Base-by-base conservation (phyloP, 1,284 basidiomycete species). In the Baeospora myosura region DNA sequence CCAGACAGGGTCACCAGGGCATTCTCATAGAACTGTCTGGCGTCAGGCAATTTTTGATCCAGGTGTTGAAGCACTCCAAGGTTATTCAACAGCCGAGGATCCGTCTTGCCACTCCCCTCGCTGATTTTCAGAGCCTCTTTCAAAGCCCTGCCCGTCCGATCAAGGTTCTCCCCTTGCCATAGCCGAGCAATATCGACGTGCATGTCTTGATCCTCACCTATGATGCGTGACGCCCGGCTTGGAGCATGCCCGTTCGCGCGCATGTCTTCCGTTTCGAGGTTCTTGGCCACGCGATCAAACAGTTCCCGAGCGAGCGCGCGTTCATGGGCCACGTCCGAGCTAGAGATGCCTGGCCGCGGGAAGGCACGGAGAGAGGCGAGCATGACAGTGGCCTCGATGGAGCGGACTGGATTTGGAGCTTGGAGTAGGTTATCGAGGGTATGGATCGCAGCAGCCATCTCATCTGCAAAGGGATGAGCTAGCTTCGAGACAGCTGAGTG, bases 321-420 rank as follows among this genome's bases (percentile, higher is more conserved):
- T 54, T 95, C 92, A 41, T 78, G 72, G 1, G 74, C 68, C 35
- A 81, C 63, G 47, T 94, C 90, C 5, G 80, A 69, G 36, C 72
- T 73, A 0, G 84, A 84, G 35, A 92, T 74, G 42, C 87, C 89
- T 0, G 82, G 81, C 38, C 87, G 79, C 5, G 84, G 79, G 55
- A 81, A 78, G 0, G 87, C 81, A 29, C 89, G 78, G 5, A 97
- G 74, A 1, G 89, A 88, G 2, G 92, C 92, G 32, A 96, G 79
- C 61, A 93, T 81, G n/a, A 86, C 83, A 8, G 78, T 81, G 2
- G 89, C 90, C 65, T 95, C 91, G 7, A 86, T 58, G 1, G 78
- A 81, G 23, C 72, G 69, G 43, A 75, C 75, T n/a, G 74, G 64
- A 47, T 76, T 76, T 0, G 78, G 77, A 6, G 74, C 62, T 52